Conservation (phyloP, 805 yeast genomes). For the Teunomyces panamensis region DNA sequence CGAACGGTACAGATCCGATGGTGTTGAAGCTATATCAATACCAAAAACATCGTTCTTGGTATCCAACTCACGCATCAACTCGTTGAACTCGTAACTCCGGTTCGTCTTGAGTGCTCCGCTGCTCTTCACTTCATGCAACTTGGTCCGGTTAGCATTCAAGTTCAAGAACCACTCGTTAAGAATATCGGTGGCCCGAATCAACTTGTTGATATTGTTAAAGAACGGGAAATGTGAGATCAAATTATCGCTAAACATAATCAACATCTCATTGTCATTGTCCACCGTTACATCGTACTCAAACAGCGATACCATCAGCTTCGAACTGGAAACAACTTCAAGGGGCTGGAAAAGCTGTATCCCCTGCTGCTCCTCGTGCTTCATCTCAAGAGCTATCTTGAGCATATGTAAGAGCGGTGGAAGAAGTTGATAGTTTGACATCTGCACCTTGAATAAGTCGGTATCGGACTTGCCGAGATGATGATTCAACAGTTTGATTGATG, state of each 20-base stretch:
- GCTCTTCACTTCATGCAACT: conserved; percentile 3
- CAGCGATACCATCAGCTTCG: no score
- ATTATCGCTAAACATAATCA: conserved; percentile 18
- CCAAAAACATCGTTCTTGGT: neutral
- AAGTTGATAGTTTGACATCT: conserved; percentile 28
- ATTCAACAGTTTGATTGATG: conserved; percentile 15
- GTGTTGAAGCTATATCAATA: neutral
- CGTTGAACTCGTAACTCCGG: neutral
- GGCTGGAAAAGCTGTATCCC: neutral
- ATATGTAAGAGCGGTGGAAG: conserved; percentile 31
- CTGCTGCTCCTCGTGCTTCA: conserved; percentile 4
- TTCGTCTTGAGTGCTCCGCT: neutral
- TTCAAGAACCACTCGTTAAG: conserved; percentile 25
- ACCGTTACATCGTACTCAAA: conserved; percentile 1
- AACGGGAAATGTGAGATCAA: conserved; percentile 24
- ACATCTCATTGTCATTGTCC: conserved; percentile 11
- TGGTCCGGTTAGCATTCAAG: conserved; percentile 9
- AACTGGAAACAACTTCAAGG: no score
- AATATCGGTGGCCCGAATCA: conserved; percentile 19
- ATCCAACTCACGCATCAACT: conserved; percentile 5
- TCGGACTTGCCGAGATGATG: conserved; percentile 8
- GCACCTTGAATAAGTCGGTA: conserved; percentile 18
- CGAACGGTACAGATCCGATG: neutral
- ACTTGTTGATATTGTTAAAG: conserved; percentile 25
- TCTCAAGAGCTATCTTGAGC: conserved; percentile 18